Base-by-base conservation (phyloP, 2,329 filamentous ascomycete genomes). In the Claviceps digitariae region DNA sequence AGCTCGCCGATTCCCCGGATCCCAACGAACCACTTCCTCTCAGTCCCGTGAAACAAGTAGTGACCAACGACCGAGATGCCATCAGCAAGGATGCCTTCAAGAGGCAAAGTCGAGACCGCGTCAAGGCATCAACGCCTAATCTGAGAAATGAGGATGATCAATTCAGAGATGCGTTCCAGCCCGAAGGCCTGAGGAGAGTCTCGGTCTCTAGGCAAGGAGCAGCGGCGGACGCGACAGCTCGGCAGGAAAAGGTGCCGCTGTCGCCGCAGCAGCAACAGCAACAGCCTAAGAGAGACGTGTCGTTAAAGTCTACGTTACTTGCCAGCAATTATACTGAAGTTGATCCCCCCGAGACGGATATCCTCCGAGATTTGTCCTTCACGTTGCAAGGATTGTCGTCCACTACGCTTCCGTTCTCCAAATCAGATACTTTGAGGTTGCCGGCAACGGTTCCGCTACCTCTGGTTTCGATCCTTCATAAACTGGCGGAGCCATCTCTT, bases 371-470 rank as follows among this genome's bases (percentile, higher is more conserved):
- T 64, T 74, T 97, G 3, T 90, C 93, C 0, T 97, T 93, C 64
- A 96, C 90, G 0, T 74, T 97, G 0, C 93, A 97, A 68, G 93
- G 93, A 0, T 74, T 97, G 2, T 94, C 90, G 1, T 95, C 91
- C 0, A 85, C 86, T 1, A 88, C 90, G 58, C 72, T 97, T 41
- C 78, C 83, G 0, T 97, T 97, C 59, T 72, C 79, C 10, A 81
- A 82, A 15, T 75, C 81, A 25, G 80, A 82, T 23, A 81, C 79
- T 2, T 71, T 97, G 51, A 87, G 82, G 62, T 72, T 98, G 27
- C 94, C 93, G 0, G 62, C 82, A 0, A 87, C 83, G 0, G 75
- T 98, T 6, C 90, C 93, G 1, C 74, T 90, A 6, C 91, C 93
- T 2, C 75, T 97, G 10, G 75, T 97, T 15, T 90, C 90, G 17